Evolutionary conservation across 2,329 filamentous ascomycete genomes (phyloP), one percentile per base, ranked within the genome.

Genomic region (Aureobasidium sp.): DNA sequence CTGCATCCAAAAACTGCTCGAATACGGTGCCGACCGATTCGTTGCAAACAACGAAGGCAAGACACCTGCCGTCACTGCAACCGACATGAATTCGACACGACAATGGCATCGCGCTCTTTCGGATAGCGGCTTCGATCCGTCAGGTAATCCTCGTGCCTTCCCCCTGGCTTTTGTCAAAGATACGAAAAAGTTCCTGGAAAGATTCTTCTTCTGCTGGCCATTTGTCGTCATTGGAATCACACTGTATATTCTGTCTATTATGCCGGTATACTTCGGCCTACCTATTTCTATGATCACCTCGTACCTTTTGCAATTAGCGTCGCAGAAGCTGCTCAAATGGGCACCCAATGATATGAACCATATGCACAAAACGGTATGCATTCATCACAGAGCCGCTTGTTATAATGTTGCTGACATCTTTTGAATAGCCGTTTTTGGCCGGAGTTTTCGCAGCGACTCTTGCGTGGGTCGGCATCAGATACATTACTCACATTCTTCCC

Each of bases 11-110:
- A 97, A 97, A 76, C 80, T 99, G 47, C 83, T 99, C 67, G 94
- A 99, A 77, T 97, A 97, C 73, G 95, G 94, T 50, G 87, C 92
- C 30, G 94, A 99, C 75, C 85, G 94, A 49, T 97, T 96, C 71
- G 91, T 89, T 39, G 88, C 91, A 76, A 97, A 92, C 32, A 82
- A 85, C 59, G 89, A 91, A 50, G 93, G 93, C 65, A 97, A 99
- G 81, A 94, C 91, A 8, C 94, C 94, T 0, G 84, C 87, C 0
- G 83, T 87, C 59, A 95, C 92, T 9, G 93, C 94, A 1, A 82
- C 85, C 67, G 94, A 97, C 73, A 92, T 99, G 80, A 95, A 94
- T 72, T 95, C 91, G 0, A 80, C 83, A 51, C 81, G 83, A 29
- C 86, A 91, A 57, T 97, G 92, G 90, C 87, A 89, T 67, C 84